Conservation (phyloP, 306 rosid genomes). For the Dalbergia cultrata region DNA sequence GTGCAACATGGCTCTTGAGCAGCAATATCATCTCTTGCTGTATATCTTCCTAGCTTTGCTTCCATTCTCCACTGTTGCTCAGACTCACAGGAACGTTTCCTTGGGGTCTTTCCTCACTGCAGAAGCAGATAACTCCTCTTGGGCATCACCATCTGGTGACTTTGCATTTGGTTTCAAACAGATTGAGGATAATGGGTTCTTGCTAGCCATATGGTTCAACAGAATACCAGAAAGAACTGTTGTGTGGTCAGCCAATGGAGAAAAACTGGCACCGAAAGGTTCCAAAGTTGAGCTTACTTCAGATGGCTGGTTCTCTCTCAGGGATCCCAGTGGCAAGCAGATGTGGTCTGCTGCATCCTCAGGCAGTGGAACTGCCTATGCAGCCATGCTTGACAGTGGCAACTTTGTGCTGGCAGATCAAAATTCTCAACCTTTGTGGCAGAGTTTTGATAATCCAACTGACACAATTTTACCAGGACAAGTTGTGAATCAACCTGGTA, state of each 20-base stretch:
- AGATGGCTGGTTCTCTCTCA: slow-evolving; percentile 37
- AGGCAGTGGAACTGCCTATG: slow-evolving; percentile 16
- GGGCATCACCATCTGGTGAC: slow-evolving; percentile 52
- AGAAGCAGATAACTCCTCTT: background rate
- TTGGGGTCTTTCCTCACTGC: slow-evolving; percentile 52
- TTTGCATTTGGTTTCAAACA: slow-evolving; percentile 57
- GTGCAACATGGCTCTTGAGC: background rate
- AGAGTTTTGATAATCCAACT: slow-evolving; percentile 46
- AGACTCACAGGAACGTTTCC: slow-evolving; percentile 29
- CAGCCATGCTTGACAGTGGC: slow-evolving; percentile 41
- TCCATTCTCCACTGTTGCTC: slow-evolving; percentile 21
- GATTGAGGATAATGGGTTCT: slow-evolving; percentile 27
- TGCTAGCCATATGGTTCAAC: slow-evolving; percentile 59
- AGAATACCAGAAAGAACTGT: slow-evolving; percentile 47
- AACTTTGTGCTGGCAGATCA: slow-evolving; percentile 34
- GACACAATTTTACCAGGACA: slow-evolving; percentile 59
- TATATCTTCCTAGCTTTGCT: slow-evolving; percentile 3
- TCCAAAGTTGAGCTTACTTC: slow-evolving; percentile 40
- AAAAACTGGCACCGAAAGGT: slow-evolving; percentile 40
- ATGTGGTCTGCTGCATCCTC: slow-evolving; percentile 10
- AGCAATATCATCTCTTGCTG: background rate
- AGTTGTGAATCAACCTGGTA: slow-evolving; percentile 17
- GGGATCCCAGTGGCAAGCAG: slow-evolving; percentile 33
- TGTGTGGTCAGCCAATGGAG: slow-evolving; percentile 55
- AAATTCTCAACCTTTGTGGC: slow-evolving; percentile 41